Conservation (phyloP, 2,329 filamentous ascomycete species). For the Blastomyces gilchristii region DNA sequence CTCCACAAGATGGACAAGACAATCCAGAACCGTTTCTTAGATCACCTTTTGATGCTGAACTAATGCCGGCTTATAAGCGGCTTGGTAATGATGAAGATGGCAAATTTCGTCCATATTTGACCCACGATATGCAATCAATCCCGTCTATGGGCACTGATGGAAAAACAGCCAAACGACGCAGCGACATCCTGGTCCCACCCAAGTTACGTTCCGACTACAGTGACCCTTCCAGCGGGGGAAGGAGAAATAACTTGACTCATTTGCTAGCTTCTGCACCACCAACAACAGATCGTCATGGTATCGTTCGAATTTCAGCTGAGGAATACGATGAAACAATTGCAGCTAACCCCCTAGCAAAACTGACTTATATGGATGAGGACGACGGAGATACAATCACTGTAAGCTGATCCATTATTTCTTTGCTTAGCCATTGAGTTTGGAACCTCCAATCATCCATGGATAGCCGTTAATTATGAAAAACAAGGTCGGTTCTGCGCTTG, state of each 20-base stretch:
- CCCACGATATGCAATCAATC: neutral
- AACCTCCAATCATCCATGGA: neutral
- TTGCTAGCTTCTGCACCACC: neutral
- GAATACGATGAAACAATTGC: slow-evolving; percentile 37
- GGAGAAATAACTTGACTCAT: neutral
- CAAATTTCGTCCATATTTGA: neutral
- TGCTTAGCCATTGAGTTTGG: neutral
- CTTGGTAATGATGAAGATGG: neutral
- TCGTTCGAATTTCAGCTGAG: slow-evolving; percentile 32
- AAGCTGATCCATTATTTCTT: slow-evolving; percentile 14
- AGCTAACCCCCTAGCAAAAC: slow-evolving; percentile 31
- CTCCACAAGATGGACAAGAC: neutral
- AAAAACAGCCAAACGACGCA: neutral
- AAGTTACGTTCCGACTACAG: neutral
- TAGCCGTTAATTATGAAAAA: slow-evolving; percentile 1
- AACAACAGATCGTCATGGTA: slow-evolving; percentile 18
- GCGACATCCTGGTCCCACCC: neutral
- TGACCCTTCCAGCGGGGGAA: neutral
- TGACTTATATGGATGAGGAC: slow-evolving; percentile 39
- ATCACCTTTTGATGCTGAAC: neutral
- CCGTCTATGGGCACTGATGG: neutral
- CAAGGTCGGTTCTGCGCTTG: slow-evolving; percentile 39
- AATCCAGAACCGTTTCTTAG: neutral
- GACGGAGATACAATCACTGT: slow-evolving; percentile 39
- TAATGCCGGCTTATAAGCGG: neutral